phyloP scores from a whole-genome alignment of 768 basidiomycete species.

The Calocera cornea region DNA sequence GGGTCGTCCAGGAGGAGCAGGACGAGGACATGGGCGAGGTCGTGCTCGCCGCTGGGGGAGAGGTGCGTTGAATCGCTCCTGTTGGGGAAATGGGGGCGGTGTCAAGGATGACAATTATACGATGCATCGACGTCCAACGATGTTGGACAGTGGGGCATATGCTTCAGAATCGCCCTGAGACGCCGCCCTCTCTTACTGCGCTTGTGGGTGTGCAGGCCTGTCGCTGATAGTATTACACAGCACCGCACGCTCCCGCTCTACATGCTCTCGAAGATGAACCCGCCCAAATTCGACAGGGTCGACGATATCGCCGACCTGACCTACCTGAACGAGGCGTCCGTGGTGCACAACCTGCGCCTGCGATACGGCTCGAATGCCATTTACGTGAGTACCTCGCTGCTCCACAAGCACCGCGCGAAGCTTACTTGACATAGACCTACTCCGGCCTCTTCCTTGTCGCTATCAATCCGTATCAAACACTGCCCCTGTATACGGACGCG shows the following conservation, averaged over 20 bases:
- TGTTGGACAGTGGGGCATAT: not conserved
- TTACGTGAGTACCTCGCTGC: conserved; percentile 46
- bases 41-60: conserved; percentile 69
- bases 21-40: conserved; percentile 64
- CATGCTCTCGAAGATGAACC: conserved; percentile 88
- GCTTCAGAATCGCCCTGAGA: not conserved
- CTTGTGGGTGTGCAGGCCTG: not conserved
- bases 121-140: conserved; percentile 10
- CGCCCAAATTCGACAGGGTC: conserved; percentile 94
- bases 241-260: conserved; percentile 61
- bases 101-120: conserved; percentile 2
- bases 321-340: conserved; percentile 94
- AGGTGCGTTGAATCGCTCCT: conserved; percentile 37
- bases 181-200: not conserved
- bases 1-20: conserved; percentile 71
- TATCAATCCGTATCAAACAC: conserved; percentile 87
- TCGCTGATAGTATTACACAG: conserved; percentile 24
- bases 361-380: conserved; percentile 86
- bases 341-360: conserved; percentile 91
- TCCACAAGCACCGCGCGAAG: not conserved
- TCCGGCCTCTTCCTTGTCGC: conserved; percentile 96
- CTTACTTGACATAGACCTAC: conserved; percentile 49
- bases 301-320: conserved; percentile 98
- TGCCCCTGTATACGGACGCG: conserved; percentile 81
- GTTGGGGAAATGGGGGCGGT: conserved; percentile 5